Evolutionary conservation across 495 filamentous ascomycete species (phyloP), one percentile per base, ranked within the genome.

Genomic region (Lasiosphaeris hirsuta): DNA sequence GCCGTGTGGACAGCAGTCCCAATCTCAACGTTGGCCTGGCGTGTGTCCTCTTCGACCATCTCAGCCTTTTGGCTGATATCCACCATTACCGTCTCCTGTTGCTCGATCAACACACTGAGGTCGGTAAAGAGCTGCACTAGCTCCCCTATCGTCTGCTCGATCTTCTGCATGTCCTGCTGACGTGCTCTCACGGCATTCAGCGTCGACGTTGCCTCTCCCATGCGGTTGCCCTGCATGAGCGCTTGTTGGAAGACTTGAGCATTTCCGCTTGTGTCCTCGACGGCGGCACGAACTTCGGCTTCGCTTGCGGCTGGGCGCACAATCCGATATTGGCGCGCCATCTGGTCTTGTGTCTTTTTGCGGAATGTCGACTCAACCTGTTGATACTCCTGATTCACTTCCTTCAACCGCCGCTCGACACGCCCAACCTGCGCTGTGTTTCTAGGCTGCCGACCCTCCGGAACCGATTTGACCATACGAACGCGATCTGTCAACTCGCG

Each of bases 121-220:
- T 96, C 88, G 58, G 89, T 80, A 79, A 95, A 92, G 38, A 97
- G 75, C 61, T 90, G 81, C 23, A 86, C 82, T 19, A 98, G 79
- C 69, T 97, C 90, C 30, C 87, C 84, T 76, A 98, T 85, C 68
- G 90, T 86, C 63, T 82, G 76, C 78, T 96, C 90, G 63, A 98
- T 96, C 75, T 92, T 89, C 68, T 90, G 86, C 68, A 98, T 90
- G 13, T 89, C 92, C 44, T 86, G 84, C 73, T 96, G 93, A 59
- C 94, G 88, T 63, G 87, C 84, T 70, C 89, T 74, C 49, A 95
- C 90, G 40, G 87, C 88, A 55, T 82, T 81, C 54, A 92, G 79
- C 49, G 87, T 88, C 43, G 85, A 81, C 63, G 88, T 86, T 15
- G 90, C 88, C 75, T 95, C 86, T 42, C 89, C 87, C 42, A 85